Evolutionary conservation across 2,329 filamentous ascomycete genomes (phyloP).

Genomic region (Truncatella angustata): DNA sequence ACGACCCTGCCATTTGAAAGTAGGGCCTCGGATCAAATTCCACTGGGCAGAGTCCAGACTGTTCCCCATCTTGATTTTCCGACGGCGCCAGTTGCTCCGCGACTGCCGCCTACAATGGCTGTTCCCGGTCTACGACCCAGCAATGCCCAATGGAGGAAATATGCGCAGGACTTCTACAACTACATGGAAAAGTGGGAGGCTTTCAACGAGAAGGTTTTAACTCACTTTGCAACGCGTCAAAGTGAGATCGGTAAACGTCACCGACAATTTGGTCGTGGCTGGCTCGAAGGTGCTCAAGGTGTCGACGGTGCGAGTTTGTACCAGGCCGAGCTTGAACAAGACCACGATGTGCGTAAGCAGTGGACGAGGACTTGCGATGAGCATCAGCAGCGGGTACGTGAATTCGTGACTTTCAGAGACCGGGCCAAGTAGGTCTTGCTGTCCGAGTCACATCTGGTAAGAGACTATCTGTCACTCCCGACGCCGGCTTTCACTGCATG

Average conservation of each 20-base stretch:
- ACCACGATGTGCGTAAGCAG: conserved; percentile 58
- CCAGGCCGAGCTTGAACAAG: conserved; percentile 59
- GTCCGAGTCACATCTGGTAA: neutral
- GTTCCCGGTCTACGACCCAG: conserved; percentile 44
- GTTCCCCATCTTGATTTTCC: conserved; percentile 44
- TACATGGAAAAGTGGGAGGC: conserved; percentile 52
- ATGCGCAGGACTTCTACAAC: conserved; percentile 49
- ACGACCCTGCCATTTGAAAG: conserved; percentile 58
- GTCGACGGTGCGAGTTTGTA: conserved; percentile 54
- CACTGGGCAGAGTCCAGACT: conserved; percentile 30
- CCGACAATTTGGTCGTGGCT: conserved; percentile 41
- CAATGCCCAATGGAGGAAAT: conserved; percentile 45
- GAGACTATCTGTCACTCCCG: neutral
- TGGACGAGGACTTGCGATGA: conserved; percentile 60
- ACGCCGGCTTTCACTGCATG: neutral
- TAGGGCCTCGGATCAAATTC: conserved; percentile 41
- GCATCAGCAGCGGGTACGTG: conserved; percentile 58
- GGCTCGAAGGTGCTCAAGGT: conserved; percentile 36
- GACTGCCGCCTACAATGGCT: conserved; percentile 40
- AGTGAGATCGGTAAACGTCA: conserved; percentile 37
- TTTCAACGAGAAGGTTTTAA: conserved; percentile 52
- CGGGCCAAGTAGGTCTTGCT: conserved; percentile 32
- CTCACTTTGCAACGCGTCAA: conserved; percentile 55
- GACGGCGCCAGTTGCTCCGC: conserved; percentile 47
- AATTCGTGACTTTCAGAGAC: conserved; percentile 51